Evolutionary conservation across 2,329 filamentous ascomycete species (phyloP).

Genomic region (Trichoderma citrinoviride): DNA sequence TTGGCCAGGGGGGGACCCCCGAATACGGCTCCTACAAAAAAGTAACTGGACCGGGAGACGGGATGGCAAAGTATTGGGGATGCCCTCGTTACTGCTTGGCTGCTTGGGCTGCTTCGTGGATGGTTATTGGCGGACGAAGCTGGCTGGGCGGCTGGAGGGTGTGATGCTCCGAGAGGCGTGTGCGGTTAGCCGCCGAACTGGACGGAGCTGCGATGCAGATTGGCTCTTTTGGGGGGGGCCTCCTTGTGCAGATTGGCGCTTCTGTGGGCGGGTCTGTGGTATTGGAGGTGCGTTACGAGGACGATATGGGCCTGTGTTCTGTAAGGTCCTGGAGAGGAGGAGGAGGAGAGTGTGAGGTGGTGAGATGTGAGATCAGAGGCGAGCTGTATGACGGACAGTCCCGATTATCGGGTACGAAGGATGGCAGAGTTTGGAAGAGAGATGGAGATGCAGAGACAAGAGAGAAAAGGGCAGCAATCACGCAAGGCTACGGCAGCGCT

Average conservation of each 20-base stretch:
- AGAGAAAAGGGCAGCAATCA: neutral
- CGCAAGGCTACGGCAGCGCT: conserved; percentile 13
- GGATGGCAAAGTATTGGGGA: no score
- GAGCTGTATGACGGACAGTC: no score
- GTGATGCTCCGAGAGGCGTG: conserved; percentile 16
- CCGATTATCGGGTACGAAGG: no score
- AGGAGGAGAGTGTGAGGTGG: neutral
- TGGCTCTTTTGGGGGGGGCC: neutral
- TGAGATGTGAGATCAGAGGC: no score
- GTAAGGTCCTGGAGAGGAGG: neutral
- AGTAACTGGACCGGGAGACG: neutral
- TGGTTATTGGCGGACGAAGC: conserved; percentile 9
- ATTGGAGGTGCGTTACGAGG: neutral
- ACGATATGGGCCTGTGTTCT: no score
- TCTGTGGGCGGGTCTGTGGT: conserved; percentile 3
- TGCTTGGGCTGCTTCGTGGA: neutral
- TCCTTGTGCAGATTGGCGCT: conserved; percentile 10
- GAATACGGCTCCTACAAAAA: neutral
- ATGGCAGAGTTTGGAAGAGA: no score
- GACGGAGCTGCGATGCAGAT: conserved; percentile 14
- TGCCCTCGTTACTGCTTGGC: no score
- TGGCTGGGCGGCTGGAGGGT: conserved; percentile 24
- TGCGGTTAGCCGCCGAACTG: conserved; percentile 15
- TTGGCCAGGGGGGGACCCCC: neutral
- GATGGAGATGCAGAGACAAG: neutral